Evolutionary conservation across 2,329 filamentous ascomycete genomes (phyloP).

Genomic region (Pseudogymnoascus sp.): DNA sequence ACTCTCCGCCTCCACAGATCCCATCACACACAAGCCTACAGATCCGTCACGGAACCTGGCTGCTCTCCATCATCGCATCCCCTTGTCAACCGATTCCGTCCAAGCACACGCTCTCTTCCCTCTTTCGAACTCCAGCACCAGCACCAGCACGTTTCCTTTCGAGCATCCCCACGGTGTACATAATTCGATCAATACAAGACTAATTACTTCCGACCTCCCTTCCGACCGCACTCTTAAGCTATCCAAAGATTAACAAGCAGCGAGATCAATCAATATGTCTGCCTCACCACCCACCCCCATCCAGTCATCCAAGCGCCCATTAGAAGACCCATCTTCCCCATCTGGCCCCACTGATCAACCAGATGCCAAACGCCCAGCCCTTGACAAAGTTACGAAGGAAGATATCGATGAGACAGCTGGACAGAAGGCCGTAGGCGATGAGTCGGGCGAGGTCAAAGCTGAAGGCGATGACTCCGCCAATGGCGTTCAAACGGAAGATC

Average conservation of each 20-base stretch:
- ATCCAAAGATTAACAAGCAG: slow-evolving; percentile 29
- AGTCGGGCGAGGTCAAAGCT: slow-evolving; percentile 34
- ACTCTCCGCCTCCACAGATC: slow-evolving; percentile 22
- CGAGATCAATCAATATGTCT: slow-evolving; percentile 57
- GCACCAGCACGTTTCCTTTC: slow-evolving; percentile 91
- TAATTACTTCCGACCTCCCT: slow-evolving; percentile 39
- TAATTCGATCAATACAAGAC: slow-evolving; percentile 54
- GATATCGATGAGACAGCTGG: slow-evolving; percentile 36
- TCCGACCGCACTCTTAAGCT: slow-evolving; percentile 32
- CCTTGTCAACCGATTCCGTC: slow-evolving; percentile 27
- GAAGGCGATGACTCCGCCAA: slow-evolving; percentile 35
- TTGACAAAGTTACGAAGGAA: slow-evolving; percentile 79
- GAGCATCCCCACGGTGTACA: slow-evolving; percentile 81
- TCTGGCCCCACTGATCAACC: slow-evolving; percentile 87
- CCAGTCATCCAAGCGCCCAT: slow-evolving; percentile 77
- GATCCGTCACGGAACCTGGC: slow-evolving; percentile 11
- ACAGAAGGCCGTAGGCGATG: slow-evolving; percentile 32
- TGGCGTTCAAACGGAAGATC: slow-evolving; percentile 46
- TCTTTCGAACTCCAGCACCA: slow-evolving; percentile 28
- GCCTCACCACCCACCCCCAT: slow-evolving; percentile 59
- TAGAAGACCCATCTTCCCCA: slow-evolving; percentile 94
- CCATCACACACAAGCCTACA: slow-evolving; percentile 11
- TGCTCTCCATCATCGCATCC: slow-evolving; percentile 4
- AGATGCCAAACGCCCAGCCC: slow-evolving; percentile 90
- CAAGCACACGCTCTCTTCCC: slow-evolving; percentile 29